A percentile compares a stretch with the other conserved stretches of the same genome.
Conservation (phyloP, 768 basidiomycete genomes). For the Hemileccinum rubropunctum region DNA sequence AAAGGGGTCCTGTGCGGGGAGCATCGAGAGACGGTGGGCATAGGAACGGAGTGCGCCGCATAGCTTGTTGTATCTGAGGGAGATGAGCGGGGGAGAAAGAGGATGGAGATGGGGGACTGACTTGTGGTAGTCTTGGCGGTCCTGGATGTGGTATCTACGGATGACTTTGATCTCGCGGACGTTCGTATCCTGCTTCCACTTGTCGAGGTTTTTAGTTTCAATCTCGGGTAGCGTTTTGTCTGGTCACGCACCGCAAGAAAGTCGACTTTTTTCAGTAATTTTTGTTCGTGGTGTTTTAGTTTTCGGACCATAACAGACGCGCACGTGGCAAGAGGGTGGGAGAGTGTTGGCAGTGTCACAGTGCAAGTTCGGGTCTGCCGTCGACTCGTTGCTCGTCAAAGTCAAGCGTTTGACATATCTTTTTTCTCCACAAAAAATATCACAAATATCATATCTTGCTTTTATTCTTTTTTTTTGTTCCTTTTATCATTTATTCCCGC, state of each 20-base stretch:
- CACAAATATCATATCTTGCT: constrained; percentile 27
- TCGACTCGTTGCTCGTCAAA: constrained; percentile 29
- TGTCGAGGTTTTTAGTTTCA: constrained; percentile 29
- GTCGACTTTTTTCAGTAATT: constrained; percentile 93
- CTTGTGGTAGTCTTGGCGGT: constrained; percentile 94
- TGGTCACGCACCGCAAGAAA: constrained; percentile 86
- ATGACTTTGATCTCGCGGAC: constrained; percentile 90
- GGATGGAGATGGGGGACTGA: constrained; percentile 23
- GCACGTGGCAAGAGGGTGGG: constrained; percentile 35
- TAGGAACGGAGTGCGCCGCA: constrained; percentile 83
- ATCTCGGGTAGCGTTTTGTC: too few species aligned
- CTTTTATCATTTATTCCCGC: constrained; percentile 11
- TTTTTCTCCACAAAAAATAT: constrained; percentile 25
- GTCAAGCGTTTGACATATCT: constrained; percentile 22
- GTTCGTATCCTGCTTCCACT: constrained; percentile 97
- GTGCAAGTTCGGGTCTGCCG: constrained; percentile 27
- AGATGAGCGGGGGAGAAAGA: not conserved
- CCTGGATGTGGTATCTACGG: constrained; percentile 92
- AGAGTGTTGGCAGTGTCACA: constrained; percentile 14
- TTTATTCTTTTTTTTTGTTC: constrained; percentile 13
- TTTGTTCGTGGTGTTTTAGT: constrained; percentile 95
- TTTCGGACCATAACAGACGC: constrained; percentile 71
- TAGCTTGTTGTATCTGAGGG: constrained; percentile 84
- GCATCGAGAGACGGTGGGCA: constrained; percentile 82
- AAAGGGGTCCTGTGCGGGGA: constrained; percentile 89